Base-by-base conservation (phyloP, 116 monocot species). In the Trichopus zeylanicus region DNA sequence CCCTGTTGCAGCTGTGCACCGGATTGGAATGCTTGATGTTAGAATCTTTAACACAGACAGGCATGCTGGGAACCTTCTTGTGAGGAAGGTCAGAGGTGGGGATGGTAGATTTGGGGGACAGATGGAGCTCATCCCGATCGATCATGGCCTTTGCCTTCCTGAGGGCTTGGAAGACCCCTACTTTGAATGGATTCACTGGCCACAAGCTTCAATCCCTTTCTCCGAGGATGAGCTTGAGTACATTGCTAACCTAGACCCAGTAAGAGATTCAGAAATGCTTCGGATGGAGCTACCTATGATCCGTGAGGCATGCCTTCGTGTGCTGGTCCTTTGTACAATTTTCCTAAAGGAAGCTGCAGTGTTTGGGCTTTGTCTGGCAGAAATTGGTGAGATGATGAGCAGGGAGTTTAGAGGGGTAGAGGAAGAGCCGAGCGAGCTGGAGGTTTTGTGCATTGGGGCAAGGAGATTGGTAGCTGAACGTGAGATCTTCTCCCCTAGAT, bases 171-270 rank as follows among this genome's bases (percentile, higher is more conserved):
- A 93, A 54, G 89, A 93, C 56, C 93, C 93, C 19, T 93, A 93
- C 62, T 88, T 93, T 52, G 93, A 93, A 58, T 93, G 93, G 93
- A 88, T 93, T 59, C 85, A 93, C 57, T 93, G 93, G 93, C 82
- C 93, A 26, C 93, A 93, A 35, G 78, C 93, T n/a, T 93, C 88
- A 0, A 88, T 93, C 28, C 93, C 93, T 3, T 93, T 93, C 62
- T 93, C 88, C 11, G 77, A 85, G 3, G 93, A 93, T n/a, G 93
- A 93, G 63, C 78, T 93, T 4, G 65, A 82, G 11, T 93, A 93
- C 59, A 85, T 93, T 51, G 69, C 82, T 8, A 88, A 80, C 7
- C 80, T 93, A 48, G 88, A 93, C 60, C 93, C 88, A 0, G 55
- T 53, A 4, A 75, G 51, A 53, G 93, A 93, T 26, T 68, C 75